phyloP scores from a whole-genome alignment of 2,329 filamentous ascomycete species.

The Colletotrichum ledebouriae region DNA sequence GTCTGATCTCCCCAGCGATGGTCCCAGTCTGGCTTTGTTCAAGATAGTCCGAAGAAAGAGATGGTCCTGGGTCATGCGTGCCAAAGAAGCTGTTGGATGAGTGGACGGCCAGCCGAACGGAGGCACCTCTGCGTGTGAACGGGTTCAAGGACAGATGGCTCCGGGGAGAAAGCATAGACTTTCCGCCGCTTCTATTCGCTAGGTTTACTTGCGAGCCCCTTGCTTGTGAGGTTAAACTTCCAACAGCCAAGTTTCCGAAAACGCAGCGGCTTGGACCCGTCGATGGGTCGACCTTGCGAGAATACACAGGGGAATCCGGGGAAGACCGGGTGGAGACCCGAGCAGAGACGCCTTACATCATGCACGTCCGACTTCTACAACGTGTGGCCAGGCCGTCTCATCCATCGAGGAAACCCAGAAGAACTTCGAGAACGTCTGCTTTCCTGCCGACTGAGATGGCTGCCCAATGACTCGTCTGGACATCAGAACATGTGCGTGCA shows the following conservation, averaged over 20 bases:
- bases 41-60: conserved; percentile 19
- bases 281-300: conserved; percentile 30
- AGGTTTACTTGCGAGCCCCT: conserved; percentile 26
- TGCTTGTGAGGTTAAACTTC: conserved; percentile 30
- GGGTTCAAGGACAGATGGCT: conserved; percentile 12
- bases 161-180: conserved; percentile 10
- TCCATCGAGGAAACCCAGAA: conserved; percentile 9
- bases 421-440: conserved; percentile 25
- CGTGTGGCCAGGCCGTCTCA: conserved; percentile 19
- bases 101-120: conserved; percentile 5
- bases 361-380: conserved; percentile 10
- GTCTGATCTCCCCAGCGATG: conserved; percentile 40
- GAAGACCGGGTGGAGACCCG: conserved; percentile 2
- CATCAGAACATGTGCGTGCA: conserved; percentile 14
- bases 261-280: conserved; percentile 5
- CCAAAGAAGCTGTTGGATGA: neutral
- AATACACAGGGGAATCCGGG: conserved; percentile 29
- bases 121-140: conserved; percentile 13
- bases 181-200: conserved; percentile 1
- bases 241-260: conserved; percentile 36
- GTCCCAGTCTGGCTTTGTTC: conserved; percentile 7
- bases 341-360: conserved; percentile 21
- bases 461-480: conserved; percentile 28
- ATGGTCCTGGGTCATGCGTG: conserved; percentile 27
- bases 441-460: neutral